Evolutionary conservation across 2,329 filamentous ascomycete genomes (phyloP), one percentile per base, ranked within the genome.

Genomic region (Pestalotiopsis sp.): DNA sequence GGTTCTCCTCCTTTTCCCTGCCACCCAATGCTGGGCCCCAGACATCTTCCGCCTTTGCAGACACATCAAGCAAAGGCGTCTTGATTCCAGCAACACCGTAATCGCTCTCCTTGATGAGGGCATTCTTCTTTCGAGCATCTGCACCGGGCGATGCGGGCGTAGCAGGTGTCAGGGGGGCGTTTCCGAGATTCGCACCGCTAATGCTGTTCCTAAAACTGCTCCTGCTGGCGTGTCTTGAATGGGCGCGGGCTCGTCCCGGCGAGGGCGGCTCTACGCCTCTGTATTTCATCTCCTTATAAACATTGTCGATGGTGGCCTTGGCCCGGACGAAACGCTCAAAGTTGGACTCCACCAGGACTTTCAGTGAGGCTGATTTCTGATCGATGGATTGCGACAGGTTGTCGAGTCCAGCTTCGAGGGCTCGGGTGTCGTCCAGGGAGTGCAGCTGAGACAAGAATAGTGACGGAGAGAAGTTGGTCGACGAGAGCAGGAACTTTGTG

Each of bases 251-350:
- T 30, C 82, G 78, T 7, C 81, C 69, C 17, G 74, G 75, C 4
- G 82, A 78, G 3, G 82, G 80, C 5, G 85, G 84, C 60, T 91
- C 88, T 24, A 78, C 82, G 11, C 89, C 89, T 60, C 87, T 85
- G 72, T 84, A 94, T 85, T 88, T 97, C 96, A 99, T 99, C 79
- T 99, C 96, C 70, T 91, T 97, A 81, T 99, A 99, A 65, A 99
- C 96, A 81, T 97, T 97, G 81, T 99, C 96, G 75, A 99, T 98
- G 7, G 95, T 98, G 20, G 95, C 93, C 80, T 99, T 99, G 57
- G 96, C 96, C 70, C 94, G 92, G 67, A 99, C 96, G 82, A 99
- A 99, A 72, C 95, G 92, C 80, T 99, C 97, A 77, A 99, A 99
- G 78, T 99, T 99, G 71, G 93, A 95, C 79, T 99, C 96, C 26